Base-by-base conservation (phyloP, 2,329 filamentous ascomycete genomes). In the Myriosclerotinia scirpicola region DNA sequence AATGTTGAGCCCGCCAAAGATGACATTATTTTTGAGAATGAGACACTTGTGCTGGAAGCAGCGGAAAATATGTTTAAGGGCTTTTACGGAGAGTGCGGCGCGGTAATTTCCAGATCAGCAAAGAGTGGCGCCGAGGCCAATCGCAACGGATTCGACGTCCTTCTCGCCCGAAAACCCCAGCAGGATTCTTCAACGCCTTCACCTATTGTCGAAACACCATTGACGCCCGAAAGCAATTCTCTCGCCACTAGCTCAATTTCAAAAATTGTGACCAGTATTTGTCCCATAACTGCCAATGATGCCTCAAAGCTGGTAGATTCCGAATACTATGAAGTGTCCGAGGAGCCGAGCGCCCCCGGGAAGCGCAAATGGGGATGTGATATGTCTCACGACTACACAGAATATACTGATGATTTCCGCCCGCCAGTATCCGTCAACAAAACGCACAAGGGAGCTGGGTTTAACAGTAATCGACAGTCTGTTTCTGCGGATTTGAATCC, bases 1-100 rank as follows among this genome's bases (percentile, higher is more conserved):
- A 93, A 93, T 70, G 77, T 93, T 7, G 87, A 92, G 68, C 85
- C 90, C 4, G 80, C 85, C 4, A 93, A 93, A 74, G 86, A 91
- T 66, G 86, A 92, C 71, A 82, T 93, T 2, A 73, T 92, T 0
- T 92, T 93, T 73, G 80, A 79, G 5, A 80, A 91, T 61, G 83
- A 87, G 36, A 71, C 58, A 50, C 44, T 75, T 1, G 70, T 86
- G 3, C n/a, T 84, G 2, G 70, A 73, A 6, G 75, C 70, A 42
- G 67, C 73, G n/a, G 75, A 76, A 50, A 67, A 65, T 4, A 55
- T 74, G 7, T 75, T 77, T 56, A 72, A 69, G 54, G 67, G 68
- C 9, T 38, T 75, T 2, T 77, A 77, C 67, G 73, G 73, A 7
- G 67, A 71, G 50, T 50, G 55, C 17, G 9, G 5, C 26, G 26